Base-by-base conservation (phyloP, 805 yeast genomes). In the Candida ipomoeae region DNA sequence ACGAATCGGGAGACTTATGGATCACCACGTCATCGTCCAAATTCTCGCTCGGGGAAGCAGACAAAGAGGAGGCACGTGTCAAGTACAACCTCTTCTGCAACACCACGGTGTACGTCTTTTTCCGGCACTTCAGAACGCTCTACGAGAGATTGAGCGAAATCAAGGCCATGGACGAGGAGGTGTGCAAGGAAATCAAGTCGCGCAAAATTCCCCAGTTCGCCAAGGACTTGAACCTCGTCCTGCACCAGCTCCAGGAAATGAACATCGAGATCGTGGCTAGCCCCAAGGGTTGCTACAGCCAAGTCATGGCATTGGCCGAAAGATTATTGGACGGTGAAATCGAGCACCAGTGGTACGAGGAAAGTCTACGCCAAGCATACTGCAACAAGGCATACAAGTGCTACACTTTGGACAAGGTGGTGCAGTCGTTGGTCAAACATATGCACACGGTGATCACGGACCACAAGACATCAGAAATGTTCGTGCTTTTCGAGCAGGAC, bases 291-390 rank as follows among this genome's bases (percentile, higher is more conserved):
- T 83, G 89, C 35, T 94, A 94, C 66, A 71, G 76, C 34, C 97
- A 92, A 67, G 79, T 89, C n/a, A 72, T 94, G 51, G 75, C 73
- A 2, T 75, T 94, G 49, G 81, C 95, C 51, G 89, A 82, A 56
- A 80, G 82, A 55, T 74, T 89, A 46, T 85, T 94, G 56, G 94
- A 89, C 57, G 96, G 96, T 29, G 94, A 89, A 35, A 70, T 94
- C 44, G 99, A 94, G 62, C 96, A 89, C 55, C 94, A 86, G 67
- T 84, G 90, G 86, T 95, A 87, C 66, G 99, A 94, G 71, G 99
- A 94, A 68, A 81, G 96, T 15, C 70, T 94, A 52, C 88, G 99
- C 55, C 97, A 92, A 74, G 97, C 95, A 0, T 94, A 87, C 72
- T 81, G 94, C 62, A 94, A 92, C 70, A 85, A 84, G 54, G 99